A percentile compares a stretch with the other conserved stretches of the same genome.
Evolutionary conservation across 176 grass and related monocot genomes (phyloP).

Genomic region (Stipa capillata): DNA sequence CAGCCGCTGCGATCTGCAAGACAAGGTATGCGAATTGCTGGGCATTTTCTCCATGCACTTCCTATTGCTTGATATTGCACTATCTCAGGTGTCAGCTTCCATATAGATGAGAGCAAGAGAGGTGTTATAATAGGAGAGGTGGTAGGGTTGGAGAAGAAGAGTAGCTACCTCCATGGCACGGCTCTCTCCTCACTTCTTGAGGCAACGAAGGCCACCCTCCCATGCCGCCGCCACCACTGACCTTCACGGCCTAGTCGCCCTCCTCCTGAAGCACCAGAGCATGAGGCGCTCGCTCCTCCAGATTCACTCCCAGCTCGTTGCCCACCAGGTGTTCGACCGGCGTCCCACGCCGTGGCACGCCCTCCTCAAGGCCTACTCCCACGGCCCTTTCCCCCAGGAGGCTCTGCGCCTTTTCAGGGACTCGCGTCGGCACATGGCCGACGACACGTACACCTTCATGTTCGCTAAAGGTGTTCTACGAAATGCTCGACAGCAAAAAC

Average conservation of each 20-base stretch:
- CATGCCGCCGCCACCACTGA: background rate
- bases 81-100: background rate
- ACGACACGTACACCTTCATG: constrained; percentile 43
- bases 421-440: background rate
- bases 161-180: constrained; percentile 8
- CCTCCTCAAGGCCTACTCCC: constrained; percentile 52
- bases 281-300: constrained; percentile 27
- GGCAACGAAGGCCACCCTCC: background rate
- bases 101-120: background rate
- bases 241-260: constrained; percentile 6
- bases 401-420: constrained; percentile 47
- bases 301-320: constrained; percentile 41
- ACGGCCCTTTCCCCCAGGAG: constrained; percentile 36
- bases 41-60: background rate
- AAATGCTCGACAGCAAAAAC: constrained; percentile 38
- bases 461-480: constrained; percentile 31
- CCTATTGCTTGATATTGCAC: background rate
- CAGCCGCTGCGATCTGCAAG: background rate
- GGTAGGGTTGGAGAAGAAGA: background rate
- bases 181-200: background rate
- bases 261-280: constrained; percentile 30
- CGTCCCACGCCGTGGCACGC: constrained; percentile 33
- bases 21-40: background rate
- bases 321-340: constrained; percentile 41
- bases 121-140: background rate